Percentiles rank a stretch among this genome's conserved stretches.
phyloP scores from a whole-genome alignment of 306 rosid species.

The Biancaea sappan region DNA sequence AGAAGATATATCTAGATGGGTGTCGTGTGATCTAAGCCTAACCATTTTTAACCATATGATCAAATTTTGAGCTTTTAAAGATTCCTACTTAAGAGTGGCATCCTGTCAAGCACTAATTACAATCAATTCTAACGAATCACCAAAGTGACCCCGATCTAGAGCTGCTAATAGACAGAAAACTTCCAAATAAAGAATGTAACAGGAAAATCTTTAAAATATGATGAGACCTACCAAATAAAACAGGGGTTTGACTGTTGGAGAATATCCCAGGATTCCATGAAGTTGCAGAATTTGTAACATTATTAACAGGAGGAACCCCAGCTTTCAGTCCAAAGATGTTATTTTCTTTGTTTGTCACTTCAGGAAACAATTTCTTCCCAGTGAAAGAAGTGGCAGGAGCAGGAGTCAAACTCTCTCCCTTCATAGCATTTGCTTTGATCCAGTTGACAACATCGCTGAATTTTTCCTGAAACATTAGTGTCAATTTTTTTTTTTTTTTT shows the following conservation, averaged over 20 bases:
- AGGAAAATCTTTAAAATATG: background rate
- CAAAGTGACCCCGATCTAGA: slow-evolving; percentile 25
- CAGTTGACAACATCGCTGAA: slow-evolving; percentile 88
- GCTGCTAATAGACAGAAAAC: background rate
- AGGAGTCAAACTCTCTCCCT: slow-evolving; percentile 52
- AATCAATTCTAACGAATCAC: slow-evolving; percentile 20
- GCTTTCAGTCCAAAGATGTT: slow-evolving; percentile 54
- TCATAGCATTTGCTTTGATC: slow-evolving; percentile 77
- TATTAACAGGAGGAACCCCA: slow-evolving; percentile 47
- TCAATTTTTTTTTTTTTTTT: too few species aligned
- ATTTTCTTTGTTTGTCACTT: slow-evolving; percentile 45
- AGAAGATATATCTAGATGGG: background rate
- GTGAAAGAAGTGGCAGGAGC: slow-evolving; percentile 39
- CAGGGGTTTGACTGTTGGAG: slow-evolving; percentile 48
- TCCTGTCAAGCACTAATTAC: slow-evolving; percentile 25
- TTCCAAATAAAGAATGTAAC: background rate
- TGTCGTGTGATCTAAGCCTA: background rate
- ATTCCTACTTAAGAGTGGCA: slow-evolving; percentile 12
- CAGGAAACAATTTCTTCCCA: slow-evolving; percentile 54
- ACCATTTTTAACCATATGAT: background rate
- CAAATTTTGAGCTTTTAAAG: background rate
- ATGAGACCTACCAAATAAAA: slow-evolving; percentile 60
- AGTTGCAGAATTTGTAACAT: slow-evolving; percentile 44
- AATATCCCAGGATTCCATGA: slow-evolving; percentile 69
- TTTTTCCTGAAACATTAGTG: slow-evolving; percentile 74